phyloP scores from a whole-genome alignment of 805 yeast genomes.

The Barnettozyma californica region DNA sequence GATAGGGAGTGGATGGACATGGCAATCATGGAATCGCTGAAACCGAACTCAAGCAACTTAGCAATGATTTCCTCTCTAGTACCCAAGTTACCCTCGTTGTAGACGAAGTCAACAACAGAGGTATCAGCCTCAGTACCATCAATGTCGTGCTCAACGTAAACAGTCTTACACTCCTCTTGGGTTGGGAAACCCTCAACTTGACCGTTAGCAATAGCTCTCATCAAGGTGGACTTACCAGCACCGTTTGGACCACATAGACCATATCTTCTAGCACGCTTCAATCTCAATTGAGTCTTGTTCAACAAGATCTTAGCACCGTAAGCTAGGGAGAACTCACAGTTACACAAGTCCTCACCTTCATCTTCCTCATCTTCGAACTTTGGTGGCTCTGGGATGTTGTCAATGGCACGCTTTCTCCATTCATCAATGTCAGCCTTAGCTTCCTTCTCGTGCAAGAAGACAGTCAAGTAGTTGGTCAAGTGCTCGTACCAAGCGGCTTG shows the following conservation, averaged over 20 bases:
- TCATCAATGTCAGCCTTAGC: conserved; percentile 88
- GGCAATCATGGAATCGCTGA: conserved; percentile 86
- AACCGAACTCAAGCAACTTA: conserved; percentile 85
- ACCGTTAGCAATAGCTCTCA: conserved; percentile 96
- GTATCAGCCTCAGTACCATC: conserved; percentile 98
- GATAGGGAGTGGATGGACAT: conserved; percentile 96
- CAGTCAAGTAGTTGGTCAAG: conserved; percentile 90
- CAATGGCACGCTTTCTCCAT: conserved; percentile 93
- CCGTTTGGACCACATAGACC: conserved; percentile 99
- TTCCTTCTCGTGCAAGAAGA: conserved; percentile 89
- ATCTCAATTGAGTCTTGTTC: conserved; percentile 98
- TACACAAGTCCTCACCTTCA: conserved; percentile 99
- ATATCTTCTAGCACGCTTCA: conserved; percentile 98
- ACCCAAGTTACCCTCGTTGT: conserved; percentile 65
- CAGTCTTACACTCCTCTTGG: conserved; percentile 98
- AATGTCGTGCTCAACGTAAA: conserved; percentile 99
- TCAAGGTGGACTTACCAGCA: conserved; percentile 99
- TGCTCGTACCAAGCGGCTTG: conserved; percentile 87
- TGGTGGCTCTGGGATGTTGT: conserved; percentile 97
- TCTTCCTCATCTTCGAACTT: conserved; percentile 94
- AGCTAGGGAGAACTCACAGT: conserved; percentile 99
- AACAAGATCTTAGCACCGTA: conserved; percentile 99
- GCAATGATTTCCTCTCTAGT: conserved; percentile 64
- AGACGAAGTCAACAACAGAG: conserved; percentile 87
- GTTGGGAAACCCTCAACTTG: conserved; percentile 99